These are phyloP conservation scores for Populus hybrid DNA, from an alignment of 441 rosid species.

Conservation along the genomic window DNA sequence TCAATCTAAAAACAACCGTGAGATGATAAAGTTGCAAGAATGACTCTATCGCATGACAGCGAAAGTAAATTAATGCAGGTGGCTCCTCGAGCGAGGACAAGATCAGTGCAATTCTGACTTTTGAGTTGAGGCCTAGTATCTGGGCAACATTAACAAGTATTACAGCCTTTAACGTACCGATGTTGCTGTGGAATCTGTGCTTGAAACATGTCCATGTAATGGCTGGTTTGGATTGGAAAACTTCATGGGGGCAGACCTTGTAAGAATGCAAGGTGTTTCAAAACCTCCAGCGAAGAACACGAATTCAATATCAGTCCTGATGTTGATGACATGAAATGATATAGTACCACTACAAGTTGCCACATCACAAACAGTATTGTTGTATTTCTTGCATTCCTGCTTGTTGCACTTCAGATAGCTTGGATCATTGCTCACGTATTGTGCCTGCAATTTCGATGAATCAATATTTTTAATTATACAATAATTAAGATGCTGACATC, in stretches of 20 bases:
- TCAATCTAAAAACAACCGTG: too few relatives aligned
- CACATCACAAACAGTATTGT: slow-evolving; percentile 20
- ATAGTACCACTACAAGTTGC: slow-evolving; percentile 43
- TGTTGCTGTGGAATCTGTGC: slow-evolving; percentile 51
- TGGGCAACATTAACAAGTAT: too few relatives aligned
- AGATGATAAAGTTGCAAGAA: too few relatives aligned
- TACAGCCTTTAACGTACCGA: slow-evolving; percentile 31
- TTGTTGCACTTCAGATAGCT: slow-evolving; percentile 48
- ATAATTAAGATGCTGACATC: too few relatives aligned
- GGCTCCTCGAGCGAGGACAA: neutral
- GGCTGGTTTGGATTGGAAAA: slow-evolving; percentile 55
- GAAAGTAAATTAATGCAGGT: too few relatives aligned
- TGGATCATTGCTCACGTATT: slow-evolving; percentile 48
- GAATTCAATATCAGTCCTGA: slow-evolving; percentile 58
- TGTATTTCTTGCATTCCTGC: slow-evolving; percentile 31
- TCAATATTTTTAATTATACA: neutral
- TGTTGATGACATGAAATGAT: slow-evolving; percentile 54
- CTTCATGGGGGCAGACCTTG: slow-evolving; percentile 31
- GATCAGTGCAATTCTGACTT: neutral
- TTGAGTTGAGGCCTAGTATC: too few relatives aligned
- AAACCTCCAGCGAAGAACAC: slow-evolving; percentile 61
- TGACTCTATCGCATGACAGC: too few relatives aligned
- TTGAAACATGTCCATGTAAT: slow-evolving; percentile 49
- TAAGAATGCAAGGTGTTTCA: slow-evolving; percentile 42
- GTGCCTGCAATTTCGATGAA: slow-evolving; percentile 44